These are phyloP conservation scores for Cyclocybe cylindracea DNA, from an alignment of 768 basidiomycete genomes.

Conservation along the genomic window DNA sequence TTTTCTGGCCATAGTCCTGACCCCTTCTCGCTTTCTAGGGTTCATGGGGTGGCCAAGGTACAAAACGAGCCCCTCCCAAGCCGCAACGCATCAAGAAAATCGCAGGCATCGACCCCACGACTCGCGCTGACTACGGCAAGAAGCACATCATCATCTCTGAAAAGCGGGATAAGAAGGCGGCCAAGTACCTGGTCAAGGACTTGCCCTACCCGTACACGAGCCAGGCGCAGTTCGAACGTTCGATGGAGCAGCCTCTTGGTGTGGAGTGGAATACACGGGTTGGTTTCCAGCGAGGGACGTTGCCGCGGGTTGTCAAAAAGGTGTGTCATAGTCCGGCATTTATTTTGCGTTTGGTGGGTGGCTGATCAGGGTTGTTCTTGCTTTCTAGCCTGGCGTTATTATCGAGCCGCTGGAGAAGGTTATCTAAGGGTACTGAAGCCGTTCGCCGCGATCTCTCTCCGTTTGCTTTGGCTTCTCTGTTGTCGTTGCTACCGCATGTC, in stretches of 20 bases:
- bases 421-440: constrained; percentile 2
- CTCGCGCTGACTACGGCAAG: constrained; percentile 83
- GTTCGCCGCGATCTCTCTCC: too few species aligned
- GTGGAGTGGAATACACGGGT: constrained; percentile 93
- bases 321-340: constrained; percentile 38
- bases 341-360: not conserved
- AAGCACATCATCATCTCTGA: constrained; percentile 95
- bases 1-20: constrained; percentile 1
- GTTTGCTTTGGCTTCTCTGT: too few species aligned
- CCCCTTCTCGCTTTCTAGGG: constrained; percentile 53
- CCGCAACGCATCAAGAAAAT: constrained; percentile 78
- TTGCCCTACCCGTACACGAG: constrained; percentile 95
- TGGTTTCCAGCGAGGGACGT: constrained; percentile 79
- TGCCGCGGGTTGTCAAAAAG: constrained; percentile 89
- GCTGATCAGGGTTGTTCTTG: constrained; percentile 8
- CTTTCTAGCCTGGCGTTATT: constrained; percentile 61
- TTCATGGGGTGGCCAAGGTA: constrained; percentile 86
- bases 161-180: constrained; percentile 91
- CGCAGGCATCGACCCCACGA: constrained; percentile 75
- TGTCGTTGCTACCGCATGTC: not conserved
- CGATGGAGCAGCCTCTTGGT: constrained; percentile 80
- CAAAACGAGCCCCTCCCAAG: constrained; percentile 58
- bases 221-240: constrained; percentile 88
- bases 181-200: constrained; percentile 88
- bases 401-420: constrained; percentile 70